Percentiles rank a stretch among this genome's conserved stretches.
Evolutionary conservation across 768 basidiomycete genomes (phyloP).

Genomic region (Coprinopsis marcescibilis): DNA sequence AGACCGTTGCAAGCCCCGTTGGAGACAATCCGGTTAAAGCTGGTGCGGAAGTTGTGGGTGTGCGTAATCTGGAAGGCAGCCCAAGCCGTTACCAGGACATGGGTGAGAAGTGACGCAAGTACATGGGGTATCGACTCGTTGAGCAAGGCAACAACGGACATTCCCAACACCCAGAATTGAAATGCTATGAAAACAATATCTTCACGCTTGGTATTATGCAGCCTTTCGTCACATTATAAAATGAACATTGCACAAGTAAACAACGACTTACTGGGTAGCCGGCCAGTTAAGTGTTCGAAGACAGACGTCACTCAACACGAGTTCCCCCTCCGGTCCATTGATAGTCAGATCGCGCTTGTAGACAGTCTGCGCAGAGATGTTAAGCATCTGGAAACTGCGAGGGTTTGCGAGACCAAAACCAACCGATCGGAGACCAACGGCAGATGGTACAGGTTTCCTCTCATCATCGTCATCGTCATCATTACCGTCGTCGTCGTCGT

Average conservation of each 20-base stretch:
- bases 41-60: conserved; percentile 50
- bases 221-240: conserved; percentile 29
- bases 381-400: neutral
- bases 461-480: conserved; percentile 10
- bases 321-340: conserved; percentile 26
- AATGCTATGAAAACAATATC: conserved; percentile 74
- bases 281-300: conserved; percentile 67
- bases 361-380: neutral
- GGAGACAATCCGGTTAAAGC: conserved; percentile 53
- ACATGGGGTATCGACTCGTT: conserved; percentile 83
- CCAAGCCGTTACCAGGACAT: conserved; percentile 70
- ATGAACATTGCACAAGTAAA: conserved; percentile 1
- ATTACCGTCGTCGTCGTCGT: conserved; percentile 13
- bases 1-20: conserved; percentile 55
- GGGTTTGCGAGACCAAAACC: neutral
- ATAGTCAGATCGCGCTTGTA: conserved; percentile 2
- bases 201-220: conserved; percentile 69
- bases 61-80: conserved; percentile 58
- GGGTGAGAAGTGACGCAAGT: conserved; percentile 68
- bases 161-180: conserved; percentile 75
- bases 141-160: conserved; percentile 63
- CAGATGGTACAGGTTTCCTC: conserved; percentile 4
- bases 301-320: conserved; percentile 42
- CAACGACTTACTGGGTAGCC: conserved; percentile 47
- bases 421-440: neutral